Base-by-base conservation (phyloP, 2,329 filamentous ascomycete species). In the Exophiala alcalophila region DNA sequence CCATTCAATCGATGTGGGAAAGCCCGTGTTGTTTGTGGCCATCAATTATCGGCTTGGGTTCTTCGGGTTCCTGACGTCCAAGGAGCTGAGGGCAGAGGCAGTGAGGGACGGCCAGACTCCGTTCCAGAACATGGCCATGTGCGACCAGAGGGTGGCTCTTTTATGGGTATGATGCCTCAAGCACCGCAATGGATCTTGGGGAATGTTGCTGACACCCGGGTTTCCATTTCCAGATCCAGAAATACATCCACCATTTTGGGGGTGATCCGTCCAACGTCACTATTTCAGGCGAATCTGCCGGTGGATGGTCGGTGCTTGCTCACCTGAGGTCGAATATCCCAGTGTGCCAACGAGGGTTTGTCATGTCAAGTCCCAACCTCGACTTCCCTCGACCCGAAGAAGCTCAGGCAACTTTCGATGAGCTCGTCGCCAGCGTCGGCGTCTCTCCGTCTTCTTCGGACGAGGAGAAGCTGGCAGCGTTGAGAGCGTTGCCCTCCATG, bases 221-320 rank as follows among this genome's bases (percentile, higher is more conserved):
- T n/a, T n/a, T n/a, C n/a, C n/a, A n/a, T 35, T 11, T 8, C 10
- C 12, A 35, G 32, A 59, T 68, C 8, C 58, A 61, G 10, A 59
- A 61, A 19, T 61, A 69, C 44, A 69, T 70, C 23, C 50, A 41
- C 4, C 59, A 59, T 20, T 70, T 70, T 47, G 65, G 65, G 5
- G 66, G 67, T 7, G 66, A 69, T 34, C 59, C 63, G 5, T 54
- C 59, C 0, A 63, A 64, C 38, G 59, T 69, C 28, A 62, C 60
- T 28, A 47, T 65, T 7, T 57, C 65, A 11, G 72, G 73, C 11
- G 66, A 74, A 50, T 71, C 67, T 35, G 71, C 70, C 4, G 73
- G 73, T 19, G 71, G 65, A 2, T 76, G 40, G 19, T 44, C 44
- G n/a, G 39, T 47, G 10, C 76, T 48, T 23, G 40, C 32, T 36